A percentile compares a stretch with the other conserved stretches of the same genome.
These are phyloP conservation scores for Candida glucosophila DNA, from an alignment of 1,139 yeast genomes.

Conservation along the genomic window DNA sequence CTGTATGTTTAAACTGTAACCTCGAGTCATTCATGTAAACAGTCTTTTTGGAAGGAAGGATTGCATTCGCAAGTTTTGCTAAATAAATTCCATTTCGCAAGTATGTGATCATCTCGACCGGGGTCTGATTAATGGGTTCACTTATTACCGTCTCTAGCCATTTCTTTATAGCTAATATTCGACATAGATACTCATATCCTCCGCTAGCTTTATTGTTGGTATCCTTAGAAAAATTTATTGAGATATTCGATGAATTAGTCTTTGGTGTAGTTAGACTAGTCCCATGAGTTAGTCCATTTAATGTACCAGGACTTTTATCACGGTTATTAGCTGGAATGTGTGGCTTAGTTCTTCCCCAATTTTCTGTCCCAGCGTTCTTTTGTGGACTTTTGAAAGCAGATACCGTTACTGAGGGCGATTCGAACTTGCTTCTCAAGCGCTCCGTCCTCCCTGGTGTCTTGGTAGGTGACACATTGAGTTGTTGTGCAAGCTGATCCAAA, in stretches of 20 bases:
- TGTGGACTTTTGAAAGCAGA: slow-evolving; percentile 31
- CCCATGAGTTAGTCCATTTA: too few species aligned
- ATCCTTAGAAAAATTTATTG: slow-evolving; percentile 20
- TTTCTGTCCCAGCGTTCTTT: too few species aligned
- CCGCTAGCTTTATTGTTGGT: slow-evolving; percentile 24
- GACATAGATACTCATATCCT: slow-evolving; percentile 77
- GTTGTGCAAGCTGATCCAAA: not conserved
- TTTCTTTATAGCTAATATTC: slow-evolving; percentile 76
- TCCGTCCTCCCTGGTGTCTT: slow-evolving; percentile 20
- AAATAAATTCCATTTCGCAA: slow-evolving; percentile 78
- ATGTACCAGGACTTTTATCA: too few species aligned
- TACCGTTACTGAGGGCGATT: slow-evolving; percentile 38
- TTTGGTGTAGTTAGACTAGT: too few species aligned
- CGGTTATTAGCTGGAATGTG: too few species aligned
- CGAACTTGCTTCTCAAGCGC: slow-evolving; percentile 27
- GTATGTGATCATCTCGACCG: slow-evolving; percentile 41
- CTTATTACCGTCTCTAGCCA: slow-evolving; percentile 33
- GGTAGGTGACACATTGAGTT: not conserved
- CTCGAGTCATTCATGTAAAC: slow-evolving; percentile 38
- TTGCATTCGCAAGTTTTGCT: slow-evolving; percentile 68
- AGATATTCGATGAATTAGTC: slow-evolving; percentile 8
- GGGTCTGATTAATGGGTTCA: slow-evolving; percentile 48
- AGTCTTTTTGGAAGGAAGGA: slow-evolving; percentile 56
- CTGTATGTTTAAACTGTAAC: slow-evolving; percentile 83
- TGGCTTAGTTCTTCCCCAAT: too few species aligned